Evolutionary conservation across 345 rosid species (phyloP), one percentile per base, ranked within the genome.

Genomic region (Gynandropsis gynandra): DNA sequence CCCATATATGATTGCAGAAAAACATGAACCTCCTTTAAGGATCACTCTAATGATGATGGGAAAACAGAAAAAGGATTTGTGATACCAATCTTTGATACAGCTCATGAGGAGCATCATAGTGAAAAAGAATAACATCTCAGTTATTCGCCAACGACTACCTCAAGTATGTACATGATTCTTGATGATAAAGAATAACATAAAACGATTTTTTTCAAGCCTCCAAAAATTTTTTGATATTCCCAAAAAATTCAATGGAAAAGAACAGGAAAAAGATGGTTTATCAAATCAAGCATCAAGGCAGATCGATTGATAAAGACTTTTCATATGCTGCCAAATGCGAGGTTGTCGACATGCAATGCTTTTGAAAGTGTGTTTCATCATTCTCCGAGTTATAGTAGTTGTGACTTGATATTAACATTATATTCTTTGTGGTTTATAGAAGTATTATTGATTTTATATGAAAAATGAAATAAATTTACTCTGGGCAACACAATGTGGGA

Each of bases 1-100:
- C 60, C 97, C 97, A 0, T 61, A 79, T 56, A 74, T 85, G 56
- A 50, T 76, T 52, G 76, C 80, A 1, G 89, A 89, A 5, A 84
- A 72, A 52, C 21, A 63, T 31, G 80, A 76, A 75, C 63, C 62
- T 43, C 17, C 42, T 8, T n/a, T n/a, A n/a, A n/a, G n/a, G 73
- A 59, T 33, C 15, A 54, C 51, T 71, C 59, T 10, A 76, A 72
- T 21, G 62, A 47, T 64, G 52, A 41, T 18, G 56, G 48, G 49
- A 39, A 50, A 13, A 69, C 33, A 41, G 49, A 62, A 11, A 36
- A 36, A 59, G 47, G 32, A 47, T 10, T n/a, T n/a, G n/a, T n/a
- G n/a, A n/a, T n/a, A n/a, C n/a, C n/a, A n/a, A n/a, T n/a, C n/a
- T n/a, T n/a, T n/a, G n/a, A n/a, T n/a, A n/a, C n/a, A n/a, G n/a